Percentiles rank a stretch among this genome's conserved stretches.
Evolutionary conservation across 805 yeast species (phyloP).

Genomic region (Lipomyces orientalis): DNA sequence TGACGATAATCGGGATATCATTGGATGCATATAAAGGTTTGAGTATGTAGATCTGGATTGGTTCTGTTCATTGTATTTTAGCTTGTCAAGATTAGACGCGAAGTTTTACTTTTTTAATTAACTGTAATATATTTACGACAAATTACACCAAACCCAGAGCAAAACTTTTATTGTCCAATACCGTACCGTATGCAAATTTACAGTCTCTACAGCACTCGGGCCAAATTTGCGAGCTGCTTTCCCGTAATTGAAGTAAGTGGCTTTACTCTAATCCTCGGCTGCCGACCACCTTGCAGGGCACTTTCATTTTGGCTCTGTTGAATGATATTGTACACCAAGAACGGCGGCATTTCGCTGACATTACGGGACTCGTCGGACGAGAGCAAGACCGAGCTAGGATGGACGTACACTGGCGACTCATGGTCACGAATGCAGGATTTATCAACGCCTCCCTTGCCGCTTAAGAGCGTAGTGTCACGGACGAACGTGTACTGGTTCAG

Average conservation of each 20-base stretch:
- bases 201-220: slow-evolving; percentile 10
- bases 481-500: slow-evolving; percentile 57
- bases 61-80: neutral
- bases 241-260: slow-evolving; percentile 79
- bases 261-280: slow-evolving; percentile 65
- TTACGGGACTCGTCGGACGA: slow-evolving; percentile 36
- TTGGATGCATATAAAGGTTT: slow-evolving; percentile 31
- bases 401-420: slow-evolving; percentile 73
- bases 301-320: slow-evolving; percentile 57
- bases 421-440: slow-evolving; percentile 45
- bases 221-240: slow-evolving; percentile 72
- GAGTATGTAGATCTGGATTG: slow-evolving; percentile 4
- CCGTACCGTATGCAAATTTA: neutral
- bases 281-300: slow-evolving; percentile 49
- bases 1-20: slow-evolving; percentile 38
- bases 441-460: slow-evolving; percentile 43
- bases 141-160: slow-evolving; percentile 4
- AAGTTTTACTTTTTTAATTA: neutral
- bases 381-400: slow-evolving; percentile 72
- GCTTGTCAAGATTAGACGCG: neutral
- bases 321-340: slow-evolving; percentile 72
- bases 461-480: slow-evolving; percentile 56
- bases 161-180: slow-evolving; percentile 1
- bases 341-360: slow-evolving; percentile 72
- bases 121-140: neutral